Percentiles rank a stretch among this genome's conserved stretches.
Evolutionary conservation across 768 basidiomycete species (phyloP).

Genomic region (Termitomyces sp.): DNA sequence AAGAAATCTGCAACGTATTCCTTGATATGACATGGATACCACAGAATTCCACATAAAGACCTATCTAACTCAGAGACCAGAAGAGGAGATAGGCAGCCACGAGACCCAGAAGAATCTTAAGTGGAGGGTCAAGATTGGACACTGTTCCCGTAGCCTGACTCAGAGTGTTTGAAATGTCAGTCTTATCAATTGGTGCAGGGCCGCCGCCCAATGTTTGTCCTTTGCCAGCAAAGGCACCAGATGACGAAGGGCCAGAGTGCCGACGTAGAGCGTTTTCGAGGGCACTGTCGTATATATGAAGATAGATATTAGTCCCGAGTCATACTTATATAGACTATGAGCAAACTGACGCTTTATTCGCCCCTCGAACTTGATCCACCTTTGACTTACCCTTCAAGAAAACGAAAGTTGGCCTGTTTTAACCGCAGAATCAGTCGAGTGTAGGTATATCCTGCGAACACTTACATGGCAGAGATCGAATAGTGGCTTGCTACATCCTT

Average conservation of each 20-base stretch:
- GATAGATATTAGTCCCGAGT: background rate
- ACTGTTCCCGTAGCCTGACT: slow-evolving; percentile 36
- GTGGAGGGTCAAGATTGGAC: slow-evolving; percentile 61
- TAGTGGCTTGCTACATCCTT: slow-evolving; percentile 65
- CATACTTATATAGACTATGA: background rate
- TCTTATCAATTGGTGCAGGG: slow-evolving; percentile 33
- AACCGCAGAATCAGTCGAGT: background rate
- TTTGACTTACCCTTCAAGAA: slow-evolving; percentile 68
- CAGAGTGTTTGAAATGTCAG: slow-evolving; percentile 31
- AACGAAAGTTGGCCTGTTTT: slow-evolving; percentile 78
- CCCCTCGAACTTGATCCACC: slow-evolving; percentile 73
- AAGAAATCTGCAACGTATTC: background rate
- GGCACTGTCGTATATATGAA: slow-evolving; percentile 36
- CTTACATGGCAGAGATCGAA: slow-evolving; percentile 71
- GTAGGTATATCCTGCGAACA: slow-evolving; percentile 1
- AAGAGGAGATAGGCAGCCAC: slow-evolving; percentile 63
- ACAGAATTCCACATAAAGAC: background rate
- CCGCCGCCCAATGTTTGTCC: slow-evolving; percentile 71
- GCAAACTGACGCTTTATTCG: slow-evolving; percentile 56
- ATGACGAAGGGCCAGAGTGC: slow-evolving; percentile 42
- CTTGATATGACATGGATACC: background rate
- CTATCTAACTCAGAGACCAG: slow-evolving; percentile 42
- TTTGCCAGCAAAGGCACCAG: slow-evolving; percentile 61
- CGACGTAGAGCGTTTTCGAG: slow-evolving; percentile 59
- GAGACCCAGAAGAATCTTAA: slow-evolving; percentile 63